Evolutionary conservation across 768 basidiomycete species (phyloP).

Genomic region (Termitomyces sp.): DNA sequence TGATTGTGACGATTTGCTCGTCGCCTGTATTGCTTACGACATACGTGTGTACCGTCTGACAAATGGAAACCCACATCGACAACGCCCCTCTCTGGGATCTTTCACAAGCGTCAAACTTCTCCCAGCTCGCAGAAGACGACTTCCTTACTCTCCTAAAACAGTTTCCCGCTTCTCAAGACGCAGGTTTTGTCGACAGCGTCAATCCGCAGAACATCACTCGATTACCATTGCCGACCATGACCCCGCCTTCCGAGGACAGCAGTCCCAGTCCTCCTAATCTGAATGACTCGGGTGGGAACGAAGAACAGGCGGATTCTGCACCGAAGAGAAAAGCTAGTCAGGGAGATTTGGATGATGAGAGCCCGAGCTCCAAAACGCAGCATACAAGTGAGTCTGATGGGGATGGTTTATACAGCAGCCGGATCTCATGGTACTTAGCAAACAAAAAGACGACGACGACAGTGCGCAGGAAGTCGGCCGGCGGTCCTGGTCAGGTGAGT

Average conservation of each 20-base stretch:
- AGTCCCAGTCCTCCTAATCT: slow-evolving; percentile 71
- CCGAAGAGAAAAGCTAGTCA: slow-evolving; percentile 78
- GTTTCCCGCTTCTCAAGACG: slow-evolving; percentile 29
- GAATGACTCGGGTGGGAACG: slow-evolving; percentile 24
- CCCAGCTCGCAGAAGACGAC: slow-evolving; percentile 68
- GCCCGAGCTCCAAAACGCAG: slow-evolving; percentile 61
- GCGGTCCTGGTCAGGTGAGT: slow-evolving; percentile 24
- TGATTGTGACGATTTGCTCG: slow-evolving; percentile 1
- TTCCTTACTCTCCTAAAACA: slow-evolving; percentile 77
- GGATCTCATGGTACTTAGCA: slow-evolving; percentile 2
- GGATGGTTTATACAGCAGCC: background rate
- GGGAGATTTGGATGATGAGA: slow-evolving; percentile 56
- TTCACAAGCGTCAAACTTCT: slow-evolving; percentile 50
- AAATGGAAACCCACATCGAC: slow-evolving; percentile 49
- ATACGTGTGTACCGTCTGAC: background rate
- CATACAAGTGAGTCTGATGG: slow-evolving; percentile 46
- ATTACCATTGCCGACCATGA: slow-evolving; percentile 45
- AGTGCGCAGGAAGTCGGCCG: slow-evolving; percentile 32
- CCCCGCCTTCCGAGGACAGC: slow-evolving; percentile 70
- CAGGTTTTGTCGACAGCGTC: slow-evolving; percentile 35
- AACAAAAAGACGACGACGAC: slow-evolving; percentile 19
- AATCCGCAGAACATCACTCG: slow-evolving; percentile 57
- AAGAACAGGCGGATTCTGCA: slow-evolving; percentile 40
- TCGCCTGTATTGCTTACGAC: background rate
- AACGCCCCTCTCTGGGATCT: slow-evolving; percentile 64